These are phyloP conservation scores for Gossypium schwendimanii DNA, from an alignment of 441 rosid genomes.

Conservation along the genomic window DNA sequence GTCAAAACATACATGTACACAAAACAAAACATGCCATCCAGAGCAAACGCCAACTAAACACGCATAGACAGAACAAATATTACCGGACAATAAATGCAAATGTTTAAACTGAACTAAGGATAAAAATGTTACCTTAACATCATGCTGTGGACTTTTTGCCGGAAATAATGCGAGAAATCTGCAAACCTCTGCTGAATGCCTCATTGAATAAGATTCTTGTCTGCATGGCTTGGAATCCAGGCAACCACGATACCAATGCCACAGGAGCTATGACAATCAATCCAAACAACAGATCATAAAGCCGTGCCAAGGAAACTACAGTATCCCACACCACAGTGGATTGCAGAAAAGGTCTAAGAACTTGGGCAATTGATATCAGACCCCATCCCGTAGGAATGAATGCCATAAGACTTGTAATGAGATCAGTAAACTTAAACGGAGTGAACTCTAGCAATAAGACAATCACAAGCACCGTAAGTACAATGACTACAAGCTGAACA, in stretches of 20 bases:
- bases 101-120: background rate
- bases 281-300: slow-evolving; percentile 62
- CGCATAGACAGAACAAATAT: background rate
- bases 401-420: slow-evolving; percentile 67
- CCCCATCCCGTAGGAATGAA: slow-evolving; percentile 97
- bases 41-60: background rate
- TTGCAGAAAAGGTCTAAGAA: slow-evolving; percentile 66
- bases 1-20: background rate
- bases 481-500: slow-evolving; percentile 53
- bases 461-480: slow-evolving; percentile 39
- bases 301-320: slow-evolving; percentile 75
- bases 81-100: background rate
- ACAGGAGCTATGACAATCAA: slow-evolving; percentile 58
- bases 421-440: slow-evolving; percentile 38
- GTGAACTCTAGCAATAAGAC: slow-evolving; percentile 50
- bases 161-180: slow-evolving; percentile 48
- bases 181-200: slow-evolving; percentile 62
- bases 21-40: background rate
- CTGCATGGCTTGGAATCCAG: slow-evolving; percentile 67
- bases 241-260: slow-evolving; percentile 58
- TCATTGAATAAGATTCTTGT: slow-evolving; percentile 60
- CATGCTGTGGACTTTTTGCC: slow-evolving; percentile 34
- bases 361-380: slow-evolving; percentile 67
- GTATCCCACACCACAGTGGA: slow-evolving; percentile 70
- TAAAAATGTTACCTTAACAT: background rate